Conservation (phyloP, 306 rosid genomes). For the Vigna unguiculata region DNA sequence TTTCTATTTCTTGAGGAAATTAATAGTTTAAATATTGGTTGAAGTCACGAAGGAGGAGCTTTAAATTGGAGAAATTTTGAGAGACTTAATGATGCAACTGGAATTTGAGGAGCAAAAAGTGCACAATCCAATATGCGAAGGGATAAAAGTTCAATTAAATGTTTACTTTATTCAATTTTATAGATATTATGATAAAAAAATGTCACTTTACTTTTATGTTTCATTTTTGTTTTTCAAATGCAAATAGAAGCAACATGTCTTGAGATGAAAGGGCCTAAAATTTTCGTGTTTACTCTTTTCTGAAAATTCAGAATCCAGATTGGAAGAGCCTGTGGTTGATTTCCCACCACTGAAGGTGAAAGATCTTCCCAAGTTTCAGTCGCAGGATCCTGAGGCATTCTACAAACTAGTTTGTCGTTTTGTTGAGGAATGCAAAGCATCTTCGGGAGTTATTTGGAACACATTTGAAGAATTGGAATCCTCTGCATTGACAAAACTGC, state of each 20-base stretch:
- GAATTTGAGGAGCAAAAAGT: not conserved
- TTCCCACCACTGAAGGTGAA: slow-evolving; percentile 64
- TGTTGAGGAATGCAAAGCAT: slow-evolving; percentile 48
- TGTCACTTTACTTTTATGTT: not conserved
- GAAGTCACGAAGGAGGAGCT: not conserved
- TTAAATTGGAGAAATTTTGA: not conserved
- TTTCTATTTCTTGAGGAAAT: not conserved
- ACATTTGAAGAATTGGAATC: slow-evolving; percentile 60
- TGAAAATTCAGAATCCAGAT: slow-evolving; percentile 47
- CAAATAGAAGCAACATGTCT: slow-evolving; percentile 17
- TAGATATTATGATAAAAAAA: not conserved
- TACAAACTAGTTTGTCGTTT: slow-evolving; percentile 35
- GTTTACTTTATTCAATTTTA: not conserved
- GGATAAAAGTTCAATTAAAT: not conserved
- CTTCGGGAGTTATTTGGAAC: slow-evolving; percentile 73
- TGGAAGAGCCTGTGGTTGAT: slow-evolving; percentile 58
- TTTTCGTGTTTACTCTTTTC: not conserved
- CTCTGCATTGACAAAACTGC: slow-evolving; percentile 42
- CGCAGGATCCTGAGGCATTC: slow-evolving; percentile 17
- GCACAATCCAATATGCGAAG: not conserved
- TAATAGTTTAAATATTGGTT: not conserved
- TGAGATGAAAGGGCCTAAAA: slow-evolving; percentile 12
- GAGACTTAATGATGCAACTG: not conserved
- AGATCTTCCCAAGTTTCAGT: slow-evolving; percentile 57
- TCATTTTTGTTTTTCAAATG: not conserved